These are phyloP conservation scores for Cinchona pubescens DNA, from an alignment of 257 asterid genomes.

Conservation along the genomic window DNA sequence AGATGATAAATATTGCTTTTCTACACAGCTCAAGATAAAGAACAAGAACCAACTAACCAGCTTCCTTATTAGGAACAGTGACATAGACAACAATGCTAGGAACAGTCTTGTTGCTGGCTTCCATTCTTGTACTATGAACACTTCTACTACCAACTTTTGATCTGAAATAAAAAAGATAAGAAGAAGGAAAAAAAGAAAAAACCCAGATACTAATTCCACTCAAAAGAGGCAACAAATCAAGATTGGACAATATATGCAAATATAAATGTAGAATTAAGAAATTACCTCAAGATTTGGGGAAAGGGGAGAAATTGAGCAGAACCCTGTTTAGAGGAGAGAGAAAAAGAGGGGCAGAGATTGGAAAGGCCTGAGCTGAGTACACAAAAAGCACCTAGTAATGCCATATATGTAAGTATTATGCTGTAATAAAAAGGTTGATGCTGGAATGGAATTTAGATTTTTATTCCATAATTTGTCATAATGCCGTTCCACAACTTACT, in stretches of 20 bases:
- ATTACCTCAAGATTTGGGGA: constrained; percentile 49
- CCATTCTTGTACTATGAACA: constrained; percentile 59
- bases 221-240: constrained; percentile 5
- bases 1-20: no score
- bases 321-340: constrained; percentile 31
- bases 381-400: constrained; percentile 82
- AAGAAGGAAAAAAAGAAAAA: constrained; percentile 13
- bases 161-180: constrained; percentile 33
- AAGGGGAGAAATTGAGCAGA: constrained; percentile 51
- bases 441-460: background rate
- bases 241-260: background rate
- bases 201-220: constrained; percentile 21
- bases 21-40: background rate
- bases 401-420: constrained; percentile 40
- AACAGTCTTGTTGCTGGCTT: constrained; percentile 54
- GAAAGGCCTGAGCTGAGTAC: constrained; percentile 76
- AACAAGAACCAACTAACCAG: constrained; percentile 43
- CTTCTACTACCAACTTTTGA: constrained; percentile 41
- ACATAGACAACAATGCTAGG: constrained; percentile 96
- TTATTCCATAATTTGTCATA: background rate
- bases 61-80: constrained; percentile 87
- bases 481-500: no score
- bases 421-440: background rate
- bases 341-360: constrained; percentile 45
- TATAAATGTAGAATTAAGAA: constrained; percentile 6